Conservation (phyloP, 78 protist genomes). For the Cavenderia fasciculata region DNA sequence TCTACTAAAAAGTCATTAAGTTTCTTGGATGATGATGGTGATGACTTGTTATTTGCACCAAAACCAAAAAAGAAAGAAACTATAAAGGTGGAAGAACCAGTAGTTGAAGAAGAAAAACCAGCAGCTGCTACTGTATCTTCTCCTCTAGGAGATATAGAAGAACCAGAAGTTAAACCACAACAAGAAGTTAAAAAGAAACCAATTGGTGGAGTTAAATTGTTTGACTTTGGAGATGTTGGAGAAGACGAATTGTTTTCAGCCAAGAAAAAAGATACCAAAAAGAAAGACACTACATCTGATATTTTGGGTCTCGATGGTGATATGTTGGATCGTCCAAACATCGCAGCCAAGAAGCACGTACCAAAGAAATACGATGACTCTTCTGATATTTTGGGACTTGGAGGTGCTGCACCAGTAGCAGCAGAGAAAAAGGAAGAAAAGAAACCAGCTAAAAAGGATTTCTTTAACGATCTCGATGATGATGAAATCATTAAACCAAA, state of each 20-base stretch:
- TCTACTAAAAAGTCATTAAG: constrained; percentile 9
- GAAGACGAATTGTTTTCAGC: neutral
- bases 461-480: neutral
- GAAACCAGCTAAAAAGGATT: neutral
- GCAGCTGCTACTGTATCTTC: neutral
- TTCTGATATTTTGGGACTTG: constrained; percentile 36
- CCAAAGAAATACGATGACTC: constrained; percentile 50
- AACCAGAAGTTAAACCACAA: neutral
- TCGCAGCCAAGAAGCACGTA: constrained; percentile 29
- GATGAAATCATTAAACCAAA: constrained; percentile 1
- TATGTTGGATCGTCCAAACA: constrained; percentile 29
- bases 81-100: neutral
- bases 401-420: neutral
- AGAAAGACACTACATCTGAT: constrained; percentile 18
- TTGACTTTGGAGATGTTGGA: constrained; percentile 67
- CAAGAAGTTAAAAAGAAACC: constrained; percentile 57
- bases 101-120: neutral
- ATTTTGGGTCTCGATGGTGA: constrained; percentile 48
- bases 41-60: constrained; percentile 26
- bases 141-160: neutral
- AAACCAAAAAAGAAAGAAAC: constrained; percentile 11
- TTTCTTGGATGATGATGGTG: constrained; percentile 52
- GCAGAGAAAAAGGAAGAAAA: neutral
- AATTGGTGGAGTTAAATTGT: constrained; percentile 73
- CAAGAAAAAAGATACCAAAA: neutral